Base-by-base conservation (phyloP, 1,284 basidiomycete species). In the Ustilago shanxiensis region DNA sequence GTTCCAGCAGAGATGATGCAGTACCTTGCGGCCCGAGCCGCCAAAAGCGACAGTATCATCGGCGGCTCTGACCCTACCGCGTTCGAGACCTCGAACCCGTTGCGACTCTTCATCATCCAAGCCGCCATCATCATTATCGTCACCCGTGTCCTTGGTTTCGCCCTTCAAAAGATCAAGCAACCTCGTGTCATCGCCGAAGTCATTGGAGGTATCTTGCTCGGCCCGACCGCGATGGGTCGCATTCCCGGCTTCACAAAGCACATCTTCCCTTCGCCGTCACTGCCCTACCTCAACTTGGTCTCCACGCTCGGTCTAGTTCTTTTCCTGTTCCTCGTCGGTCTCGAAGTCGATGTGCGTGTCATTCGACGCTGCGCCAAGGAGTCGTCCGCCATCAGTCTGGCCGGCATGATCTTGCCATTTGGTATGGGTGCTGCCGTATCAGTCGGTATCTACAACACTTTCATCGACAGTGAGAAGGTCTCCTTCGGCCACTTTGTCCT, bases 171-270 rank as follows among this genome's bases (percentile, higher is more conserved):
- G 58, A 90, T 95, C 64, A 90, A 91, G 49, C 93, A 95, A 85
- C 94, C 94, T 5, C 89, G 91, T 53, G 94, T 95, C 80, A 94
- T 95, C 66, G 91, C 93, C 64, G 94, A 95, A 86, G 91, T 95
- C 79, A 91, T 95, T 67, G 92, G 91, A 3, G 94, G 93, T 44
- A 90, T 95, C 80, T 81, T 95, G 35, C 89, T 94, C 14, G 80
- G 79, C 20, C 79, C 83, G 10, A 84, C 83, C 26, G 83, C 82
- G 13, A 71, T 82, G 60, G 83, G 83, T 10, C 77, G 78, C 52
- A 82, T 85, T 16, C 83, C 83, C 16, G 76, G 77, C 51, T 85
- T 85, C 71, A 77, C 79, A 8, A 35, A 80, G 22, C 80, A 81
- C 78, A 84, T 85, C 60, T 85, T 85, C 66, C 81, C 80, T 2